Conservation (phyloP, 345 rosid species). For the Boechera stricta region DNA sequence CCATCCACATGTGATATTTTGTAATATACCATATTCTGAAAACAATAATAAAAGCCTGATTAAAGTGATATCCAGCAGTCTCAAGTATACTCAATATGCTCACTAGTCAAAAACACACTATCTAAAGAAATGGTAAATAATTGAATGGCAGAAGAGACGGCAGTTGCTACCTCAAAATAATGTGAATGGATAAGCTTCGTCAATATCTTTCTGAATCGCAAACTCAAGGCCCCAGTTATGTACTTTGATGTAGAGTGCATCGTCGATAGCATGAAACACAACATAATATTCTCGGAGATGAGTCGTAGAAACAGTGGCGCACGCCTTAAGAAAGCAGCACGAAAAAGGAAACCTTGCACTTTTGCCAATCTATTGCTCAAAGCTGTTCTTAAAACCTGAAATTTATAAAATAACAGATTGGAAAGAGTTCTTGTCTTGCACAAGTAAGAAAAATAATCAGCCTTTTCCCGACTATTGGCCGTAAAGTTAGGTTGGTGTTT, state of each 20-base stretch:
- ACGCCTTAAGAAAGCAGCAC: slow-evolving; percentile 93
- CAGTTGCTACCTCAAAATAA: slow-evolving; percentile 78
- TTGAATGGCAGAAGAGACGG: slow-evolving; percentile 4
- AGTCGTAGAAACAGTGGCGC: slow-evolving; percentile 82
- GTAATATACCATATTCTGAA: slow-evolving; percentile 99
- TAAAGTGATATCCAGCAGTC: slow-evolving; percentile 1
- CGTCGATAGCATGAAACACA: slow-evolving; percentile 87
- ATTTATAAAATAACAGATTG: slow-evolving; percentile 18
- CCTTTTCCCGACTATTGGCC: slow-evolving; percentile 1
- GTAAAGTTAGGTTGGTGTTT: slow-evolving; percentile 4
- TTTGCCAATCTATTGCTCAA: slow-evolving; percentile 95
- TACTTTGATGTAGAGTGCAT: slow-evolving; percentile 88
- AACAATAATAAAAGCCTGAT: slow-evolving; percentile 34
- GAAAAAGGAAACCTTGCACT: slow-evolving; percentile 97
- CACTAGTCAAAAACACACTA: slow-evolving; percentile 28
- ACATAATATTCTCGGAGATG: slow-evolving; percentile 85
- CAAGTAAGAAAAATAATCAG: not conserved
- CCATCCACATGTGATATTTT: slow-evolving; percentile 97
- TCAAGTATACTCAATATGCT: slow-evolving; percentile 13
- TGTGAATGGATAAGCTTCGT: slow-evolving; percentile 84
- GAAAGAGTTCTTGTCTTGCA: slow-evolving; percentile 13
- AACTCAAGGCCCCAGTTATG: slow-evolving; percentile 83
- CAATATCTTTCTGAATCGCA: slow-evolving; percentile 89
- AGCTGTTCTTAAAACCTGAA: slow-evolving; percentile 86
- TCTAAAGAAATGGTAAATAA: slow-evolving; percentile 14